A percentile compares a stretch with the other conserved stretches of the same genome.
Evolutionary conservation across 106 monocot species (phyloP).

Genomic region (Platanthera guangdongensis): DNA sequence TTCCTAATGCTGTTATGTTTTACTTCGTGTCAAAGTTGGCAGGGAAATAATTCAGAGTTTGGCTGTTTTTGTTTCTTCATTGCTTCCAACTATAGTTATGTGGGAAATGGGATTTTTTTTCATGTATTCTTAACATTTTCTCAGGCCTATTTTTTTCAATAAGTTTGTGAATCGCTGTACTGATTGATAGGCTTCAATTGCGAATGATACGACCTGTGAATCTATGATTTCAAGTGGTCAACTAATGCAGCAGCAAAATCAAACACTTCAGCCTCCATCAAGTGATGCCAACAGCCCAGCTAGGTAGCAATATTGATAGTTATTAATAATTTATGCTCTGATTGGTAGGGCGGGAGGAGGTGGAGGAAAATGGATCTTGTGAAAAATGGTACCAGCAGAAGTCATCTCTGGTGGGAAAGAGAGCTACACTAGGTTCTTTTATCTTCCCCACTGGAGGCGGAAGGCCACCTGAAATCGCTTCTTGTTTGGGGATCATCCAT

Average conservation of each 20-base stretch:
- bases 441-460: too few relatives aligned
- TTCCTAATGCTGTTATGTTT: neutral
- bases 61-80: neutral
- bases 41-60: neutral
- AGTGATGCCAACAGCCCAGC: slow-evolving; percentile 85
- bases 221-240: slow-evolving; percentile 89
- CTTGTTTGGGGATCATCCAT: too few relatives aligned
- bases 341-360: neutral
- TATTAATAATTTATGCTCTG: neutral
- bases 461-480: too few relatives aligned
- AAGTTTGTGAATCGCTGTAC: neutral
- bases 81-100: neutral
- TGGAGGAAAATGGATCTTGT: too few relatives aligned
- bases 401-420: too few relatives aligned
- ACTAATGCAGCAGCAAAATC: slow-evolving; percentile 67
- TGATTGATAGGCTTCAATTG: slow-evolving; percentile 39
- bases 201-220: slow-evolving; percentile 73
- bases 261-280: slow-evolving; percentile 61
- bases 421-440: neutral
- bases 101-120: neutral
- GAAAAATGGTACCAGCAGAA: too few relatives aligned
- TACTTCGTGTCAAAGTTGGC: neutral
- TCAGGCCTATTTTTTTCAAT: neutral
- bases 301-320: slow-evolving; percentile 39
- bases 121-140: neutral